Percentiles rank a stretch among this genome's conserved stretches.
These are phyloP conservation scores for Betula pendula DNA, from an alignment of 306 rosid species.

Conservation along the genomic window DNA sequence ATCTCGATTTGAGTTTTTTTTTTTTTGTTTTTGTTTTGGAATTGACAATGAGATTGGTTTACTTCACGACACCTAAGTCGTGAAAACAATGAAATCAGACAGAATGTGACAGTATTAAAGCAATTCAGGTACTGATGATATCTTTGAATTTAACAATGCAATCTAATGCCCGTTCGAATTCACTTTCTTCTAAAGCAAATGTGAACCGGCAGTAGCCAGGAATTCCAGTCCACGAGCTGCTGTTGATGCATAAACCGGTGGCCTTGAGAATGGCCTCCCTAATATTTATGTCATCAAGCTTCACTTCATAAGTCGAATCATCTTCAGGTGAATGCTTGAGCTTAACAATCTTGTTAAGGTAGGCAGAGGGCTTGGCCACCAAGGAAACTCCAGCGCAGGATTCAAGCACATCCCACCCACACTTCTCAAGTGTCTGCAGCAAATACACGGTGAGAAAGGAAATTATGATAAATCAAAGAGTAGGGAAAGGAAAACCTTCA, in stretches of 20 bases:
- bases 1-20: background rate
- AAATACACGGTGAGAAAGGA: slow-evolving; percentile 8
- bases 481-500: background rate
- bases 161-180: slow-evolving; percentile 73
- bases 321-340: slow-evolving; percentile 39
- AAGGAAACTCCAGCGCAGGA: slow-evolving; percentile 72
- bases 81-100: background rate
- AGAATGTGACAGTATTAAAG: background rate
- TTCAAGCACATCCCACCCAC: slow-evolving; percentile 91
- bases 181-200: slow-evolving; percentile 75
- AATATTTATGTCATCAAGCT: slow-evolving; percentile 66
- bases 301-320: slow-evolving; percentile 36
- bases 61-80: background rate
- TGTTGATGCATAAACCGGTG: slow-evolving; percentile 91
- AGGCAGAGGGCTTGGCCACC: slow-evolving; percentile 87
- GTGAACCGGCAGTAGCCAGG: slow-evolving; percentile 93
- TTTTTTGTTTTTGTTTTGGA: background rate
- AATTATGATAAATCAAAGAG: background rate
- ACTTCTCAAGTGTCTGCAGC: slow-evolving; percentile 61
- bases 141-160: slow-evolving; percentile 64
- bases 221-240: slow-evolving; percentile 92
- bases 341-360: slow-evolving; percentile 60
- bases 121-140: slow-evolving; percentile 32
- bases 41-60: background rate
- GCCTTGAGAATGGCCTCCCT: slow-evolving; percentile 64